A percentile compares a stretch with the other conserved stretches of the same genome.
phyloP scores from a whole-genome alignment of 176 grass and related monocot species.

The Musa beccarii region DNA sequence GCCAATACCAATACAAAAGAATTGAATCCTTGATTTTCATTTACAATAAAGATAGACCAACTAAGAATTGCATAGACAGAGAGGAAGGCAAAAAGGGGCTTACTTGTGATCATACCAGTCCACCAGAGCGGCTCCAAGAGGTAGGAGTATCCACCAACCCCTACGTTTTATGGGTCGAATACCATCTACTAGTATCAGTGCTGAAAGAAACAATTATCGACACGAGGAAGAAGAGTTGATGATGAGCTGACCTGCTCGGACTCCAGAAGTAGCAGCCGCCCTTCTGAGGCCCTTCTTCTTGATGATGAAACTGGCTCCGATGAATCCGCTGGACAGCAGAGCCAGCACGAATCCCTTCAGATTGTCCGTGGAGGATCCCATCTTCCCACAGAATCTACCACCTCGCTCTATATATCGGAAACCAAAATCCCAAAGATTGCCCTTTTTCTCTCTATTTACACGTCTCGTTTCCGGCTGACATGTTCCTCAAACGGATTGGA shows the following conservation, averaged over 20 bases:
- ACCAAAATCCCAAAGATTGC: not conserved
- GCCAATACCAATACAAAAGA: not conserved
- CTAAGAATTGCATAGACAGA: not conserved
- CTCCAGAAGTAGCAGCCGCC: conserved; percentile 68
- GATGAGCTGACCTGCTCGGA: conserved; percentile 52
- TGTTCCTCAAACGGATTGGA: not conserved
- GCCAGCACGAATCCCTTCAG: conserved; percentile 70
- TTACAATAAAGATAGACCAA: not conserved
- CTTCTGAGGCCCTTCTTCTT: conserved; percentile 94
- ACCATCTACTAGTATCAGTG: not conserved
- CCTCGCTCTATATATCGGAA: not conserved
- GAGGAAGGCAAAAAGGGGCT: conserved; percentile 20
- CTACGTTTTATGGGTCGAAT: conserved; percentile 23
- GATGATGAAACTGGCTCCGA: conserved; percentile 95
- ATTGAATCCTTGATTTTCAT: not conserved
- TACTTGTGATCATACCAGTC: conserved; percentile 94
- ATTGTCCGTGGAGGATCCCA: conserved; percentile 74
- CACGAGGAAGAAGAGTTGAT: not conserved
- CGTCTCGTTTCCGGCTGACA: not conserved
- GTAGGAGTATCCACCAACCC: conserved; percentile 84
- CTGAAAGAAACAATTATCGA: not conserved
- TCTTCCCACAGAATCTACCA: not conserved
- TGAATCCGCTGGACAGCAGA: conserved; percentile 84
- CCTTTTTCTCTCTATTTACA: not conserved
- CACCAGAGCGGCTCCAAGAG: conserved; percentile 94